A percentile compares a stretch with the other conserved stretches of the same genome.
These are phyloP conservation scores for Saccharomycodes ludwigii DNA, from an alignment of 805 yeast genomes.

Conservation along the genomic window DNA sequence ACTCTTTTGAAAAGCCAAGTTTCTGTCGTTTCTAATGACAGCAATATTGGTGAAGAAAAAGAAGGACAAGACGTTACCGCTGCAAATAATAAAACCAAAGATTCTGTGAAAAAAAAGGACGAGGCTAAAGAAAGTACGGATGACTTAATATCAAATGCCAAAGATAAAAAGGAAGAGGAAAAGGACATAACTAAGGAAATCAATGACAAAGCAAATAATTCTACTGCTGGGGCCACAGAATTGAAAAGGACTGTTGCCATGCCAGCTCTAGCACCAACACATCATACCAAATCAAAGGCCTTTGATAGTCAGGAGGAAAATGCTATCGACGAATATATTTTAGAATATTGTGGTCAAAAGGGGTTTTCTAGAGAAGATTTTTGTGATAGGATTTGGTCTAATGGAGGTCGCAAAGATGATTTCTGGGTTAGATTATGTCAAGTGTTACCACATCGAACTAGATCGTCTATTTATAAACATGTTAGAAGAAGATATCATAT, in stretches of 20 bases:
- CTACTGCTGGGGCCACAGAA: constrained; percentile 26
- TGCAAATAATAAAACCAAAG: neutral
- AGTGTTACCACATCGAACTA: constrained; percentile 72
- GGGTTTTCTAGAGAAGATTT: constrained; percentile 53
- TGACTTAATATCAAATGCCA: neutral
- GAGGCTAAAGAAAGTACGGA: neutral
- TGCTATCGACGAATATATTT: constrained; percentile 62
- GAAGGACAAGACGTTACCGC: neutral
- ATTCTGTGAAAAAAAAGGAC: neutral
- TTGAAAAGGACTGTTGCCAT: constrained; percentile 21
- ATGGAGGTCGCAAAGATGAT: constrained; percentile 72
- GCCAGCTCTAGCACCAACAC: constrained; percentile 33
- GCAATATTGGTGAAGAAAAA: constrained; percentile 1
- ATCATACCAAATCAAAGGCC: constrained; percentile 12
- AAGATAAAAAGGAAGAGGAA: neutral
- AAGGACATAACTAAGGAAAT: constrained; percentile 1
- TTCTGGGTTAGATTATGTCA: constrained; percentile 79
- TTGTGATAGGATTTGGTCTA: constrained; percentile 79
- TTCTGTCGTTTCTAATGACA: constrained; percentile 1
- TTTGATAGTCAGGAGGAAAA: constrained; percentile 40
- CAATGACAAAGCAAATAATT: constrained; percentile 6
- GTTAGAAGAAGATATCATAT: constrained; percentile 83
- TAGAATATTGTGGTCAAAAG: constrained; percentile 53
- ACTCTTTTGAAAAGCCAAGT: no score
- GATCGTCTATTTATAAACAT: constrained; percentile 88